Evolutionary conservation across 2,329 filamentous ascomycete species (phyloP).

Genomic region (Ustulina deusta): DNA sequence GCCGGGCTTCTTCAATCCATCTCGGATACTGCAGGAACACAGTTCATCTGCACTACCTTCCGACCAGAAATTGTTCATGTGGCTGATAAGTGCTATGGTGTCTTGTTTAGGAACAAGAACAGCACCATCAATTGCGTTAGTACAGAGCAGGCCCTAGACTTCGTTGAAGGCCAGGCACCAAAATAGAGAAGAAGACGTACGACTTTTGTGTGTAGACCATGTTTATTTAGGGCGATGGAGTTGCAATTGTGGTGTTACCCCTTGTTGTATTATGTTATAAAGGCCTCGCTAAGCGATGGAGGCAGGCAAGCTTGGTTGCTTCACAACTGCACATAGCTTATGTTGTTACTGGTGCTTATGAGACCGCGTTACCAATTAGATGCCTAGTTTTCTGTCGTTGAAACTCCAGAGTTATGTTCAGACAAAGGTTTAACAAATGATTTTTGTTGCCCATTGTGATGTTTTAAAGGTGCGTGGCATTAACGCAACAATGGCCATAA

Average conservation of each 20-base stretch:
- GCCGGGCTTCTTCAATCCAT: conserved; percentile 87
- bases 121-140: conserved; percentile 92
- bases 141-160: conserved; percentile 87
- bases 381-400: conserved; percentile 6
- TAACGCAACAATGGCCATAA: neutral
- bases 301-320: conserved; percentile 26
- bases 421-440: conserved; percentile 3
- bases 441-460: conserved; percentile 16
- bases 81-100: conserved; percentile 97
- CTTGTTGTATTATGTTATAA: conserved; percentile 28
- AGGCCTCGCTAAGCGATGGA: conserved; percentile 16
- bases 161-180: conserved; percentile 85
- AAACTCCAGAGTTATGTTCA: neutral
- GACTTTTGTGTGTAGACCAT: conserved; percentile 15
- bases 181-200: conserved; percentile 43
- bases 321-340: conserved; percentile 29
- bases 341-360: conserved; percentile 28
- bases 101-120: conserved; percentile 93
- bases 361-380: conserved; percentile 10
- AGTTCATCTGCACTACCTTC: conserved; percentile 99
- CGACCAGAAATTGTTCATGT: conserved; percentile 95
- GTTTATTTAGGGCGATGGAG: conserved; percentile 33
- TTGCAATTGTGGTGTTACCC: conserved; percentile 33
- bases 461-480: neutral
- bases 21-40: conserved; percentile 72